Conservation (phyloP, 1,139 yeast species). For the Yamadazyma kanchanaburiensis region DNA sequence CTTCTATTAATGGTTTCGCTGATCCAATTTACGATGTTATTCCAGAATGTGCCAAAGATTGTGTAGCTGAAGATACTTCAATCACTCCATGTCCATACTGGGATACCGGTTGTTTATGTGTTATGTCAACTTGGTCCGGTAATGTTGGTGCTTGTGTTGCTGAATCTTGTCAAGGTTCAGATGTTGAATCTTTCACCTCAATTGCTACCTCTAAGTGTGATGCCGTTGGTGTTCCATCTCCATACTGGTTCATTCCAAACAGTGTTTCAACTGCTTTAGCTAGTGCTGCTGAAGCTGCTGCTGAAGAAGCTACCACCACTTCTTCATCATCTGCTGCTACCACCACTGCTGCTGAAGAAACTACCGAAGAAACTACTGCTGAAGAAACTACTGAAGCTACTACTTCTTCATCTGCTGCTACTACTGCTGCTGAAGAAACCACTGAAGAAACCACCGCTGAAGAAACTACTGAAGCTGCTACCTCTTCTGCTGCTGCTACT, state of each 20-base stretch:
- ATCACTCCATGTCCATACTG: conserved; percentile 50
- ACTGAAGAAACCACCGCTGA: conserved; percentile 3
- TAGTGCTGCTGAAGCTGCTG: conserved; percentile 13
- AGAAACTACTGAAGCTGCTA: conserved; percentile 8
- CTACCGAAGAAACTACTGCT: conserved; percentile 7
- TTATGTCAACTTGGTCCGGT: conserved; percentile 47
- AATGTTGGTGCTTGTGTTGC: conserved; percentile 46
- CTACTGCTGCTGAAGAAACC: conserved; percentile 7
- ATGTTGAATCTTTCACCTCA: conserved; percentile 35
- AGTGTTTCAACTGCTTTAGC: conserved; percentile 30
- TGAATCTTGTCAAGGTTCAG: conserved; percentile 34
- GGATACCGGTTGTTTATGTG: conserved; percentile 55
- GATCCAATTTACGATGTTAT: conserved; percentile 40
- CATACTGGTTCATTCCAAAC: conserved; percentile 43
- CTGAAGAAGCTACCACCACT: conserved; percentile 6
- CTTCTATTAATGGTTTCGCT: conserved; percentile 50
- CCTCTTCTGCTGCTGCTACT: conserved; percentile 10
- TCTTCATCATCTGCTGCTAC: conserved; percentile 7
- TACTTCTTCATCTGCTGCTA: conserved; percentile 5
- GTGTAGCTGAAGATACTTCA: conserved; percentile 34
- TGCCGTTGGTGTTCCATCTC: conserved; percentile 40
- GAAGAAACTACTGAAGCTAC: conserved; percentile 3
- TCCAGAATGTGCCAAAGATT: conserved; percentile 43
- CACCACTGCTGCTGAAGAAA: conserved; percentile 10
- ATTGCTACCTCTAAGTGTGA: conserved; percentile 42